These are phyloP conservation scores for Pichia phayaonensis DNA, from an alignment of 805 yeast genomes.

Conservation along the genomic window DNA sequence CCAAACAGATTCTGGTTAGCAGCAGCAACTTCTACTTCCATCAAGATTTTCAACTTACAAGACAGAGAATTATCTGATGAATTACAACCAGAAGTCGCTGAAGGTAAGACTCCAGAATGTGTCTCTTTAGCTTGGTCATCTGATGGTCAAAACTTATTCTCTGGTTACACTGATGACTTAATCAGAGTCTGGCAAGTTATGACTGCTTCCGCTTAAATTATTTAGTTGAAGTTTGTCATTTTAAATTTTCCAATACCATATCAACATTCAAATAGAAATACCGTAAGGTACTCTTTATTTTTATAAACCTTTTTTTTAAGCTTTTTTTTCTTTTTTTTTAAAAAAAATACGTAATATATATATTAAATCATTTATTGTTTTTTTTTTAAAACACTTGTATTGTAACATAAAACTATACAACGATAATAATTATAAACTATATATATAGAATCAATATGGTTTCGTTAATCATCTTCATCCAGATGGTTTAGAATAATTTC, in stretches of 20 bases:
- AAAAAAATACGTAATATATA: not conserved
- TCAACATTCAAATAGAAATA: not conserved
- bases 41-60: conserved; percentile 97
- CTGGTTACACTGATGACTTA: conserved; percentile 99
- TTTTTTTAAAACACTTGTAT: not conserved
- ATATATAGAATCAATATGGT: no score
- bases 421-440: no score
- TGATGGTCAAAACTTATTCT: conserved; percentile 98
- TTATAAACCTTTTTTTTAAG: not conserved
- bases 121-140: conserved; percentile 99
- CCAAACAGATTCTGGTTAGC: conserved; percentile 99
- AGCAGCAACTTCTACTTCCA: conserved; percentile 97
- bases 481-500: conserved; percentile 23
- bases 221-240: not conserved
- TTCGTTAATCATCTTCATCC: not conserved
- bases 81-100: conserved; percentile 96
- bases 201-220: conserved; percentile 51
- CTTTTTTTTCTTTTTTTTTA: not conserved
- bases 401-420: not conserved
- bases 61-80: conserved; percentile 91
- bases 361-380: not conserved
- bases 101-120: conserved; percentile 97
- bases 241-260: not conserved
- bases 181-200: conserved; percentile 99
- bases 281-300: not conserved